These are phyloP conservation scores for Trebouxia gelatinosa DNA, from an alignment of 163 green algal species.

Conservation along the genomic window DNA sequence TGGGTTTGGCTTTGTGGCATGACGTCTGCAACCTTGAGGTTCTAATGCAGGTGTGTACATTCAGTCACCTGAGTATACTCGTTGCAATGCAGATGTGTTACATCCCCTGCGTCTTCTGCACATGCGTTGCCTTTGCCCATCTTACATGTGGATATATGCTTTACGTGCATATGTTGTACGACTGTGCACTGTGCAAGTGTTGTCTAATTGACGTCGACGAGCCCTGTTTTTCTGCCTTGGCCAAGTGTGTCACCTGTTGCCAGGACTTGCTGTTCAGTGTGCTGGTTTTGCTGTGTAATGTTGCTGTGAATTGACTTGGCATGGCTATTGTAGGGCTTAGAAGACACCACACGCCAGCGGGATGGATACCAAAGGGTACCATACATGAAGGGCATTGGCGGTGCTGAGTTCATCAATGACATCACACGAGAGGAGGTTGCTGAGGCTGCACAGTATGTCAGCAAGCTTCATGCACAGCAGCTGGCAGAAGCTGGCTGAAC, in stretches of 20 bases:
- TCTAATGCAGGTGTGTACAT: conserved; percentile 42
- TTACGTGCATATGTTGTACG: background rate
- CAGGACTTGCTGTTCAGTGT: background rate
- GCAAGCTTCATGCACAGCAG: conserved; percentile 11
- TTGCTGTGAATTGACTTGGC: background rate
- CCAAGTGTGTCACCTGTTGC: background rate
- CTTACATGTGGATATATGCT: background rate
- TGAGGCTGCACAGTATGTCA: conserved; percentile 20
- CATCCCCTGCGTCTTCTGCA: no score
- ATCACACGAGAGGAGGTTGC: conserved; percentile 30
- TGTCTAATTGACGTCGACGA: background rate
- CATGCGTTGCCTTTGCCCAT: background rate
- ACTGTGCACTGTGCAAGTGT: background rate
- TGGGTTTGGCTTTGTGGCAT: conserved; percentile 47
- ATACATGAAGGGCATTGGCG: conserved; percentile 47
- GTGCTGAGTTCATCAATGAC: conserved; percentile 51
- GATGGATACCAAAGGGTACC: conserved; percentile 49
- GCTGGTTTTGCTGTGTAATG: background rate
- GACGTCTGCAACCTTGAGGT: conserved; percentile 38
- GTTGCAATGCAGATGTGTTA: no score
- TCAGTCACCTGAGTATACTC: background rate
- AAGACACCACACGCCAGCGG: conserved; percentile 40
- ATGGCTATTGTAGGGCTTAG: conserved; percentile 38
- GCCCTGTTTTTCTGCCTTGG: background rate
- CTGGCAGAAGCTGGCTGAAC: conserved; percentile 12